phyloP scores from a whole-genome alignment of 805 yeast species.

The Saccharomycopsis microspora region DNA sequence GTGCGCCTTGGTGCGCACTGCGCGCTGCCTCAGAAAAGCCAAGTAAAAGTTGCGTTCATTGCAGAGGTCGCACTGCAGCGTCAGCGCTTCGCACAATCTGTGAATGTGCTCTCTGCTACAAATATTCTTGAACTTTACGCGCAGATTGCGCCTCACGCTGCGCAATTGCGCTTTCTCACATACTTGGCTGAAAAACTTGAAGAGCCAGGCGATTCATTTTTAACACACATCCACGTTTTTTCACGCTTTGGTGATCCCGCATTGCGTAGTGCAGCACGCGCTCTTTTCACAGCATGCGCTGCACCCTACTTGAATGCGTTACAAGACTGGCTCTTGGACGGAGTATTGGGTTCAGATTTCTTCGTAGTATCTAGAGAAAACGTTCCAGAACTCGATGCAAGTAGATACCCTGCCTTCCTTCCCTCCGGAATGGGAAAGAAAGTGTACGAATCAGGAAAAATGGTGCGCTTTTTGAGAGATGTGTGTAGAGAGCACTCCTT shows the following conservation, averaged over 20 bases:
- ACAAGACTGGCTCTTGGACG: conserved; percentile 58
- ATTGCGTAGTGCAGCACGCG: conserved; percentile 31
- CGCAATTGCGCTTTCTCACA: conserved; percentile 46
- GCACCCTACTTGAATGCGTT: conserved; percentile 52
- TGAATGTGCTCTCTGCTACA: conserved; percentile 29
- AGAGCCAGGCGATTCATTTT: conserved; percentile 35
- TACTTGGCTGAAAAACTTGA: conserved; percentile 28
- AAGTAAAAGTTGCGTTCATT: conserved; percentile 51
- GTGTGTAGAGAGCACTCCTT: conserved; percentile 62
- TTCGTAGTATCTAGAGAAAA: conserved; percentile 24
- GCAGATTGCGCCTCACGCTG: conserved; percentile 38
- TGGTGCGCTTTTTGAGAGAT: conserved; percentile 48
- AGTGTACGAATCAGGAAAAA: conserved; percentile 61
- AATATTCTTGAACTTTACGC: conserved; percentile 23
- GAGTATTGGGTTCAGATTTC: conserved; percentile 50
- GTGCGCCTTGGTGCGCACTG: conserved; percentile 29
- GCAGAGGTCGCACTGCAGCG: conserved; percentile 34
- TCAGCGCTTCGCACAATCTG: conserved; percentile 29
- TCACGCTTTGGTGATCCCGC: conserved; percentile 54
- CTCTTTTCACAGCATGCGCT: conserved; percentile 34
- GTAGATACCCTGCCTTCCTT: conserved; percentile 36
- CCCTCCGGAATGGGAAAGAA: conserved; percentile 28
- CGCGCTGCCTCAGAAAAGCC: conserved; percentile 28
- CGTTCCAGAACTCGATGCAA: conserved; percentile 18
- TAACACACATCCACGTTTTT: conserved; percentile 39